Conservation (phyloP, 257 asterid species). For the Rhazya stricta region DNA sequence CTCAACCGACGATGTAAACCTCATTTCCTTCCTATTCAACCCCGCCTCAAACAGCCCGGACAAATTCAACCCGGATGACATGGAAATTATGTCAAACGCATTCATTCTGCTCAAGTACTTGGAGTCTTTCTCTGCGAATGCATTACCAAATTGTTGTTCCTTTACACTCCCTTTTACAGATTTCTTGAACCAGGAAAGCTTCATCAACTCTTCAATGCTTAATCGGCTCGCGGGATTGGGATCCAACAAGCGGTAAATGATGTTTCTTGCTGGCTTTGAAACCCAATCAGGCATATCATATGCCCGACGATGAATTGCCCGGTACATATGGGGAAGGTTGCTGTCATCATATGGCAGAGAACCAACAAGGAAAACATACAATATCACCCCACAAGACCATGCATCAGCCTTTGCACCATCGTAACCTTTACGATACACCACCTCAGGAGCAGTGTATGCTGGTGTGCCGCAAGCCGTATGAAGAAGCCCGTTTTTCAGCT, state of each 20-base stretch:
- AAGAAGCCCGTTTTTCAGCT: conserved; percentile 49
- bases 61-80: conserved; percentile 73
- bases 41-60: conserved; percentile 60
- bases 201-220: conserved; percentile 51
- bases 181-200: conserved; percentile 60
- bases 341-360: conserved; percentile 63
- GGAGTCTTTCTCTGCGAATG: conserved; percentile 22
- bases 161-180: conserved; percentile 8
- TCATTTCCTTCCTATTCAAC: conserved; percentile 48
- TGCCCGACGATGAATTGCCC: conserved; percentile 57
- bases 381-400: conserved; percentile 84
- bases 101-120: conserved; percentile 35
- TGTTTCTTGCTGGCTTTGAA: conserved; percentile 46
- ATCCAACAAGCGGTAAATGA: conserved; percentile 57
- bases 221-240: conserved; percentile 66
- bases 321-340: conserved; percentile 60
- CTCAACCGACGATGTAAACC: conserved; percentile 44
- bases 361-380: conserved; percentile 62
- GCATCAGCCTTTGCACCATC: conserved; percentile 90
- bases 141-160: conserved; percentile 18
- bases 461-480: conserved; percentile 91
- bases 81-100: conserved; percentile 74
- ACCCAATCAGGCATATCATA: conserved; percentile 60
- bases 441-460: conserved; percentile 89
- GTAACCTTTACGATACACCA: conserved; percentile 59